Evolutionary conservation across 768 basidiomycete genomes (phyloP), one percentile per base, ranked within the genome.

Genomic region (Boletus pseudo-olivaceus): DNA sequence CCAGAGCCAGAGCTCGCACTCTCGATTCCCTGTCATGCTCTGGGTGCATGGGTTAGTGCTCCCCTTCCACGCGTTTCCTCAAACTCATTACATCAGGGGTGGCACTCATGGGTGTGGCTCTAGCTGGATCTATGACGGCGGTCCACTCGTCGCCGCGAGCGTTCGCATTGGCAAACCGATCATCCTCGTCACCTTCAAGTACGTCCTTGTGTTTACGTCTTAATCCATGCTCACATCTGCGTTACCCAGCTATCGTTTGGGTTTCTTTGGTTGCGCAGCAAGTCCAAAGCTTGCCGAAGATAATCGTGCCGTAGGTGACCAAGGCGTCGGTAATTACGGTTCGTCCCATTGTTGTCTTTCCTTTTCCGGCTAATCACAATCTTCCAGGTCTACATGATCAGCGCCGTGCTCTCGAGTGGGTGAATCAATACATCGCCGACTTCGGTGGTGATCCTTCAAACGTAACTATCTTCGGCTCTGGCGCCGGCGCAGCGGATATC

Each of bases 251-350:
- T 91, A 85, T 68, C 87, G 89, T 15, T 72, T 91, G 27, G 90
- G 90, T 37, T 69, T 90, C 39, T 78, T 91, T 62, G 89, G 90
- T 23, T 89, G 82, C 53, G 88, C 87, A n/a, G 85, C 84, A 7
- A 82, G 81, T 54, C 75, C 78, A 32, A 77, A 80, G 42, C 76
- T 92, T 48, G 77, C 77, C 38, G 85, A 87, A 51, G 88, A 90
- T 65, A 89, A 88, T 72, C 74, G 73, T 49, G 67, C 70, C 26
- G 79, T 76, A 17, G 85, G 85, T 26, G 85, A 89, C 38, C 77
- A 82, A 51, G 89, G 88, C 17, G 82, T 83, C 17, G 89, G 88
- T 10, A 91, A 91, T 71, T 91, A 88, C 61, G 89, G 88, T 82
- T 62, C 37, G 78, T 70, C 48, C 34, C 11, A 14, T 37, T 40